Percentiles rank a stretch among this genome's conserved stretches.
These are phyloP conservation scores for Fusarium nanum DNA, from an alignment of 2,329 filamentous ascomycete genomes.

Conservation along the genomic window DNA sequence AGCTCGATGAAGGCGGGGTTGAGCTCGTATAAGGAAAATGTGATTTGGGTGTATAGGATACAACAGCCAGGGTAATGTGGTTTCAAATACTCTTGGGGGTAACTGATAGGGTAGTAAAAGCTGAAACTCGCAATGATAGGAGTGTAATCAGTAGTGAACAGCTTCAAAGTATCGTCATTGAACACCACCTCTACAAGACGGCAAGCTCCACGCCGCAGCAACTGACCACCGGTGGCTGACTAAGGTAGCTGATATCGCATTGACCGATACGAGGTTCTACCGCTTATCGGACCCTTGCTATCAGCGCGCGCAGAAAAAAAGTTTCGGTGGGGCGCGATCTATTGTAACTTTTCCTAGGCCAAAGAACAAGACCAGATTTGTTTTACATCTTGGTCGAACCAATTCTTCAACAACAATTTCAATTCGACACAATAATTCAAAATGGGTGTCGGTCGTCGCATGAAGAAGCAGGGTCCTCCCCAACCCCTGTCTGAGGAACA, in stretches of 20 bases:
- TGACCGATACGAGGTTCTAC: constrained; percentile 49
- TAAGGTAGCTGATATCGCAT: constrained; percentile 7
- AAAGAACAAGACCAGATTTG: constrained; percentile 34
- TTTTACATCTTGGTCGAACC: constrained; percentile 32
- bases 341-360: constrained; percentile 40
- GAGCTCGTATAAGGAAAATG: constrained; percentile 2
- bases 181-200: constrained; percentile 24
- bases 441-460: constrained; percentile 91
- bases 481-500: constrained; percentile 83
- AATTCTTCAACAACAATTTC: constrained; percentile 18
- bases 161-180: constrained; percentile 33
- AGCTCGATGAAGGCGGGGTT: constrained; percentile 42
- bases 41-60: background rate
- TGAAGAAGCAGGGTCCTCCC: constrained; percentile 95
- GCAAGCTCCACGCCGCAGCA: constrained; percentile 26
- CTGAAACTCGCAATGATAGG: background rate
- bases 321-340: constrained; percentile 53
- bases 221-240: constrained; percentile 35
- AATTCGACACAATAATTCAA: constrained; percentile 46
- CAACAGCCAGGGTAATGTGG: background rate
- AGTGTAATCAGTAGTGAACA: background rate
- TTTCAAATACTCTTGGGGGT: background rate
- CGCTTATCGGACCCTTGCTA: constrained; percentile 50
- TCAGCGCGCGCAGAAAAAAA: constrained; percentile 51
- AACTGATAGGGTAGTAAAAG: background rate